phyloP scores from a whole-genome alignment of 2,329 filamentous ascomycete species.

The Ophiostoma piceae region DNA sequence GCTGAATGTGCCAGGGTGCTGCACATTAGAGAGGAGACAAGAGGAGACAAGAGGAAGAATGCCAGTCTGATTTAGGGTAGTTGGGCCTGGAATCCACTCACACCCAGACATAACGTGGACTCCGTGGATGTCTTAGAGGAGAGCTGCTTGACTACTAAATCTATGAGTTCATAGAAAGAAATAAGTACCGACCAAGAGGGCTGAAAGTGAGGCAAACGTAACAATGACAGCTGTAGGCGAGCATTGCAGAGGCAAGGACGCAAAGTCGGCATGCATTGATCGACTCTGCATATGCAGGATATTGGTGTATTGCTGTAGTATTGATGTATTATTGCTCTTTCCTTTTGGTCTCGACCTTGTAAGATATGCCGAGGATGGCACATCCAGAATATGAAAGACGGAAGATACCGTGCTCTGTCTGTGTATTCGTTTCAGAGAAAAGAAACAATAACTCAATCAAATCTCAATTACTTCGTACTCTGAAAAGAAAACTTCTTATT shows the following conservation, averaged over 20 bases:
- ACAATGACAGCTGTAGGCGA: background rate
- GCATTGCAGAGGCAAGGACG: background rate
- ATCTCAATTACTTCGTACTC: too few species aligned
- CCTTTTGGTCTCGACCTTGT: too few species aligned
- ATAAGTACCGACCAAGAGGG: background rate
- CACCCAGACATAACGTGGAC: background rate
- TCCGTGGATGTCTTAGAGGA: background rate
- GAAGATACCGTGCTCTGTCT: too few species aligned
- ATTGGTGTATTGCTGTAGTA: background rate
- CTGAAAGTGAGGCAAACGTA: background rate
- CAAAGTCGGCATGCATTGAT: conserved; percentile 6
- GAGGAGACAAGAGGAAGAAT: background rate
- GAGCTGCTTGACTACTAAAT: too few species aligned
- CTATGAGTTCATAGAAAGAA: background rate
- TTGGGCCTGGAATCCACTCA: background rate
- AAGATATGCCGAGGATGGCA: too few species aligned
- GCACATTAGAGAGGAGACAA: background rate
- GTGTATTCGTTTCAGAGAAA: too few species aligned
- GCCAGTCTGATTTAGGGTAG: background rate
- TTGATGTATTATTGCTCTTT: background rate
- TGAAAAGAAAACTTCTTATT: background rate
- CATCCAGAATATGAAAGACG: too few species aligned
- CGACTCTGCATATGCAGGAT: conserved; percentile 11
- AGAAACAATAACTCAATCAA: too few species aligned
- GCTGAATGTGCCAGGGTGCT: conserved; percentile 1